Conservation (phyloP, 176 grass and related monocot genomes). For the Zoysia pacifica region DNA sequence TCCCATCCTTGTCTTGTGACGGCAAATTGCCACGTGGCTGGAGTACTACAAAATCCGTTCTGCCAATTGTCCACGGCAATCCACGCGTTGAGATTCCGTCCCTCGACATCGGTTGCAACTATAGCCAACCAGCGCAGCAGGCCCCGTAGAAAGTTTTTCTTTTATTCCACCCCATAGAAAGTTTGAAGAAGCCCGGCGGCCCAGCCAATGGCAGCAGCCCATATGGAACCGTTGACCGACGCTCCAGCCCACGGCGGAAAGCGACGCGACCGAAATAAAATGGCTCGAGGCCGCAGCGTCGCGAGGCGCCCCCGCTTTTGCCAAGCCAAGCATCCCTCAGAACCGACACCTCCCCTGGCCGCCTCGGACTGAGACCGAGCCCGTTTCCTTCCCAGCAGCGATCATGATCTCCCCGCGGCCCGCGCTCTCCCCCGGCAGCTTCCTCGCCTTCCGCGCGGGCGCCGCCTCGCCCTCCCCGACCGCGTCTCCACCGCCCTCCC, state of each 20-base stretch:
- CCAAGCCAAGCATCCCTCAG: background rate
- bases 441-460: constrained; percentile 37
- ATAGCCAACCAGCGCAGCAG: background rate
- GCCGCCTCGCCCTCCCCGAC: background rate
- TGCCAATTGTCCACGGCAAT: background rate
- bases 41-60: background rate
- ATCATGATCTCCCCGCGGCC: constrained; percentile 48
- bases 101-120: background rate
- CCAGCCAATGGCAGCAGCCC: background rate
- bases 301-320: background rate
- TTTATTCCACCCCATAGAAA: background rate
- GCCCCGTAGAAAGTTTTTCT: background rate
- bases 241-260: background rate
- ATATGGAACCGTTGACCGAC: background rate
- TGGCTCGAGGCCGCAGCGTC: background rate
- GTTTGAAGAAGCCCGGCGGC: background rate
- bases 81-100: background rate
- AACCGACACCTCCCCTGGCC: background rate
- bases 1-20: no score
- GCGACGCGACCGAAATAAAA: background rate
- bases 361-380: background rate
- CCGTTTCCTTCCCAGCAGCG: background rate
- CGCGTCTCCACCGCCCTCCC: constrained; percentile 15
- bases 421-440: constrained; percentile 37
- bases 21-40: no score